phyloP scores from a whole-genome alignment of 208 protist species.

The Trypanosoma theileri region DNA sequence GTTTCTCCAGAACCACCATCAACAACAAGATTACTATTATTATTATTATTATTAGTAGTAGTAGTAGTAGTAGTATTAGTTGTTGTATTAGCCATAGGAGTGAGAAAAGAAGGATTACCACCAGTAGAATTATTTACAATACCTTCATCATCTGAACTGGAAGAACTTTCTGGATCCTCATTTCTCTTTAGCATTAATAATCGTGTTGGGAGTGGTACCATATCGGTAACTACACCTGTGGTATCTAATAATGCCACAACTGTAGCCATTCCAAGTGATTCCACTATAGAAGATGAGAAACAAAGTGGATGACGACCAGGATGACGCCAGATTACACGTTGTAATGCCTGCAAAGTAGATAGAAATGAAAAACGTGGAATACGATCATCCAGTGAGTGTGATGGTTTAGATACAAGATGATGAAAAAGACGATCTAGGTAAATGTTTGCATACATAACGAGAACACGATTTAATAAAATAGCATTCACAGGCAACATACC shows the following conservation, averaged over 20 bases:
- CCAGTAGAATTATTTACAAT: neutral
- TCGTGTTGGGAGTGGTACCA: conserved; percentile 76
- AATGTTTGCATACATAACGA: conserved; percentile 84
- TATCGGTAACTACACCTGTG: conserved; percentile 86
- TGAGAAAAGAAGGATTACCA: neutral
- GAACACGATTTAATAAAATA: conserved; percentile 74
- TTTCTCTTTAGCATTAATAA: conserved; percentile 62
- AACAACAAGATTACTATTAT: neutral
- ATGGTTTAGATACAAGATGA: conserved; percentile 66
- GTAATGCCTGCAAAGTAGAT: conserved; percentile 54
- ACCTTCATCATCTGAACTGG: conserved; percentile 52
- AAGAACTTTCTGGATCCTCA: conserved; percentile 37
- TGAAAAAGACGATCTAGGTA: conserved; percentile 84
- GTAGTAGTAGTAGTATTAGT: neutral
- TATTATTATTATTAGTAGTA: neutral
- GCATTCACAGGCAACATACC: conserved; percentile 83
- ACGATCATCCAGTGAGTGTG: conserved; percentile 65
- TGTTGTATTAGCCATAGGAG: neutral
- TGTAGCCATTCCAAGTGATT: conserved; percentile 79
- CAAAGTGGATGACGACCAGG: conserved; percentile 62
- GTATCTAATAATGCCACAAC: conserved; percentile 85
- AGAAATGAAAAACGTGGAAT: conserved; percentile 78
- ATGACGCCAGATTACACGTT: conserved; percentile 45
- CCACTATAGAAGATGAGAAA: conserved; percentile 79
- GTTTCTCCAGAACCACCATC: neutral